Evolutionary conservation across 345 rosid genomes (phyloP).

Genomic region (Gossypium ekmanianum): DNA sequence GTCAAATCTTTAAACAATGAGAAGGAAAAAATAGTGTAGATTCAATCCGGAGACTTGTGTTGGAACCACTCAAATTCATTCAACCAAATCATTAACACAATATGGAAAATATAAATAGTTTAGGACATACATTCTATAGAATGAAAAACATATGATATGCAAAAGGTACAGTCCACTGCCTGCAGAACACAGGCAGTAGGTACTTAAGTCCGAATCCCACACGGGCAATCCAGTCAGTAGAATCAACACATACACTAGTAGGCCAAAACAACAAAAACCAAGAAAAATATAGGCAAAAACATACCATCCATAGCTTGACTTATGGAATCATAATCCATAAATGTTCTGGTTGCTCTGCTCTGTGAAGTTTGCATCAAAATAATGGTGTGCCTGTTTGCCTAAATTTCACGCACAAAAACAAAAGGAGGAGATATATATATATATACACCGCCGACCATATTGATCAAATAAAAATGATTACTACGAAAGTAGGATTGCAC

Average conservation of each 20-base stretch:
- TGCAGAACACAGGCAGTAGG: neutral
- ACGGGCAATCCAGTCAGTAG: neutral
- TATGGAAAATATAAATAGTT: neutral
- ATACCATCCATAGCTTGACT: constrained; percentile 97
- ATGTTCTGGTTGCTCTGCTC: constrained; percentile 78
- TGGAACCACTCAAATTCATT: neutral
- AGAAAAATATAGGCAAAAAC: neutral
- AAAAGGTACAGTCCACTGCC: neutral
- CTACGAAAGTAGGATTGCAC: neutral
- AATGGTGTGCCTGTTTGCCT: constrained; percentile 96
- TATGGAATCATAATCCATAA: constrained; percentile 88
- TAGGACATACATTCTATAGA: neutral
- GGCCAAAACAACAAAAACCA: neutral
- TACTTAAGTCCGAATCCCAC: neutral
- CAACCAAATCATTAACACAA: neutral
- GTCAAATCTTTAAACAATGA: neutral
- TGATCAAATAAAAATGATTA: neutral
- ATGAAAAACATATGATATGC: neutral
- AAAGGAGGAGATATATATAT: neutral
- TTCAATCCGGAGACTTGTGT: neutral
- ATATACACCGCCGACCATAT: neutral
- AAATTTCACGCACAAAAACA: neutral
- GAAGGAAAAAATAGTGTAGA: neutral
- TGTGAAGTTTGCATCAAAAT: constrained; percentile 81
- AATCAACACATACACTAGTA: neutral